phyloP scores from a whole-genome alignment of 2,329 filamentous ascomycete species.

The Penicillium palitans region DNA sequence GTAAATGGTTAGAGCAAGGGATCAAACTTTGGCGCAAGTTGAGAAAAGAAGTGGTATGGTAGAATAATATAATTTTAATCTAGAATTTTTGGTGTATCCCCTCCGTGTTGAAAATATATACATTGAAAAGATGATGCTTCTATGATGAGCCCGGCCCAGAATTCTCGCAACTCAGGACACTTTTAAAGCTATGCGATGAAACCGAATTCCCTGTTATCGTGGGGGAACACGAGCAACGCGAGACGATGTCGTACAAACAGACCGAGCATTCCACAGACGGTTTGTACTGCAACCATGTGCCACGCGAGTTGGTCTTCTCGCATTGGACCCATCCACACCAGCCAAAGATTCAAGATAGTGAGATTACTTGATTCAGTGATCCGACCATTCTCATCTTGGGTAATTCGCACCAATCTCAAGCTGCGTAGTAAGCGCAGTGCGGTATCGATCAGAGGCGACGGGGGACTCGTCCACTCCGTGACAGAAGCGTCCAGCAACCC shows the following conservation, averaged over 20 bases:
- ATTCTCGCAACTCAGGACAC: too few relatives aligned
- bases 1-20: not conserved
- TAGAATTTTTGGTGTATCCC: not conserved
- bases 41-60: not conserved
- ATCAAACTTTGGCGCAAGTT: not conserved
- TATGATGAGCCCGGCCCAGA: not conserved
- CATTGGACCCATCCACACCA: constrained; percentile 91
- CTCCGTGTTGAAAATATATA: constrained; percentile 10
- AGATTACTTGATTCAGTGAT: constrained; percentile 85
- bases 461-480: constrained; percentile 74
- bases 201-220: constrained; percentile 66
- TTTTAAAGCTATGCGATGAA: constrained; percentile 13
- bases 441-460: constrained; percentile 62
- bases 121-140: constrained; percentile 6
- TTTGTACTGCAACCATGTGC: constrained; percentile 79
- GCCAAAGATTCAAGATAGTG: constrained; percentile 92
- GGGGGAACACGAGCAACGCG: constrained; percentile 83
- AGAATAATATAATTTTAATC: not conserved
- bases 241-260: constrained; percentile 83
- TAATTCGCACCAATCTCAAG: constrained; percentile 68
- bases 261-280: constrained; percentile 72
- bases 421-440: constrained; percentile 67
- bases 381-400: constrained; percentile 64
- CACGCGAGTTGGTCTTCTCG: constrained; percentile 79
- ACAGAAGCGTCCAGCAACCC: constrained; percentile 84